Evolutionary conservation across 2,329 filamentous ascomycete species (phyloP), one percentile per base, ranked within the genome.

Genomic region (Fusarium burgessii): DNA sequence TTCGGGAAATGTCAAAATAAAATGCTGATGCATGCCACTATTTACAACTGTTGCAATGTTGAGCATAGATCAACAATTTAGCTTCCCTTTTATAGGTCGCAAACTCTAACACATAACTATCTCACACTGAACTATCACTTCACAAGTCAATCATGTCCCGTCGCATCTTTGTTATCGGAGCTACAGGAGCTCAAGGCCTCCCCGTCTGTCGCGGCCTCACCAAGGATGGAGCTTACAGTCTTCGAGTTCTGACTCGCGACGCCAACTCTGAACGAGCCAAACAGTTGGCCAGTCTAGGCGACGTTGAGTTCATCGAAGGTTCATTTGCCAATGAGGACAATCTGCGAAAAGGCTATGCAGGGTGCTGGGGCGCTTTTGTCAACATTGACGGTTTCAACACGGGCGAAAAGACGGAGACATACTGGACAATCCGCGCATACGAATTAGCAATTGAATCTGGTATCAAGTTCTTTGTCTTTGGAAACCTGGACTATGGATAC

Each of bases 401-500:
- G 5, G 67, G 64, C 14, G 67, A 71, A 17, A 71, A 71, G 42
- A 71, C 69, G 1, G 69, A 71, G 2, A 71, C 45, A 0, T 71
- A 55, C 17, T 71, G 69, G 69, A 61, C 67, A 0, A 71, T 68
- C 0, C 32, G 67, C 2, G 18, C 45, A 0, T 71, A 71, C 3
- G 63, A 71, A 3, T 1, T 71, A 0, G 68, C 67, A 1, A 35
- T 71, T 8, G 69, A 71, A 15, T 55, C 51, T 11, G 59, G 63
- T 0, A 55, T 84, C 46, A 70, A 80, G 72, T 80, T 84, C 70
- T 83, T 85, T 70, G 78, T 83, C 27, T 87, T 84, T 61, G 84
- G 84, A 0, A 85, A 84, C 50, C 77, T 88, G 14, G 86, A 88
- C 66, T 87, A 83, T 60, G 79, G 70, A 0, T 81, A 82, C 41